phyloP scores from a whole-genome alignment of 352 stramenopile species.

The Phytopythium montanum region DNA sequence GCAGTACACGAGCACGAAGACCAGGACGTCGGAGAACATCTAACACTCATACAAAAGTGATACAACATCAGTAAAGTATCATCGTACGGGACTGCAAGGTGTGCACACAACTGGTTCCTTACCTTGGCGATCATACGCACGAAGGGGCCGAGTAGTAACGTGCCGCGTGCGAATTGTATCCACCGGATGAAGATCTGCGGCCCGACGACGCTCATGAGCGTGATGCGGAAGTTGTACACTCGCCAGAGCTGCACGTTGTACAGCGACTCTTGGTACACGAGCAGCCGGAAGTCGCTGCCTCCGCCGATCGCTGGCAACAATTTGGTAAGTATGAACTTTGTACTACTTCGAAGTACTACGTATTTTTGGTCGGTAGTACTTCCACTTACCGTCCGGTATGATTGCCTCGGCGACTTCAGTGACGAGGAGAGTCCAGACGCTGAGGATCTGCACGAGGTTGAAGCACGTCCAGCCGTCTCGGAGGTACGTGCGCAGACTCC shows the following conservation, averaged over 20 bases:
- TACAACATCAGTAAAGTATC: not conserved
- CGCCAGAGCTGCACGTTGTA: conserved; percentile 53
- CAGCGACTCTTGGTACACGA: conserved; percentile 59
- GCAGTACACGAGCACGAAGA: conserved; percentile 74
- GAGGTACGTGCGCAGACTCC: conserved; percentile 56
- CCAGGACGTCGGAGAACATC: conserved; percentile 79
- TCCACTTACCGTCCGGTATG: conserved; percentile 19
- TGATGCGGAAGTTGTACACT: conserved; percentile 68
- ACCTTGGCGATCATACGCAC: conserved; percentile 87
- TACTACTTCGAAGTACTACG: not conserved
- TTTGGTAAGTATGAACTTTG: not conserved
- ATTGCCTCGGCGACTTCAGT: conserved; percentile 49
- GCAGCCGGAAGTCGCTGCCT: conserved; percentile 41
- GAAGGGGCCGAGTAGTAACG: conserved; percentile 61
- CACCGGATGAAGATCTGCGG: conserved; percentile 80
- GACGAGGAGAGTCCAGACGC: conserved; percentile 59
- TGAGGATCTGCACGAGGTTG: conserved; percentile 65
- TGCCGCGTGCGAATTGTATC: conserved; percentile 78
- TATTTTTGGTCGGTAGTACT: not conserved
- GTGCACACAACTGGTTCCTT: not conserved
- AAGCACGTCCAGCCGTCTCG: conserved; percentile 79
- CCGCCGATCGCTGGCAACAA: not conserved
- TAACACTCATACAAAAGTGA: conserved; percentile 10
- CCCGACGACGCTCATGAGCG: conserved; percentile 73
- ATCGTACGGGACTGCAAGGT: not conserved